Evolutionary conservation across 2,329 filamentous ascomycete genomes (phyloP), one percentile per base, ranked within the genome.

Genomic region (Exserohilum turcica): DNA sequence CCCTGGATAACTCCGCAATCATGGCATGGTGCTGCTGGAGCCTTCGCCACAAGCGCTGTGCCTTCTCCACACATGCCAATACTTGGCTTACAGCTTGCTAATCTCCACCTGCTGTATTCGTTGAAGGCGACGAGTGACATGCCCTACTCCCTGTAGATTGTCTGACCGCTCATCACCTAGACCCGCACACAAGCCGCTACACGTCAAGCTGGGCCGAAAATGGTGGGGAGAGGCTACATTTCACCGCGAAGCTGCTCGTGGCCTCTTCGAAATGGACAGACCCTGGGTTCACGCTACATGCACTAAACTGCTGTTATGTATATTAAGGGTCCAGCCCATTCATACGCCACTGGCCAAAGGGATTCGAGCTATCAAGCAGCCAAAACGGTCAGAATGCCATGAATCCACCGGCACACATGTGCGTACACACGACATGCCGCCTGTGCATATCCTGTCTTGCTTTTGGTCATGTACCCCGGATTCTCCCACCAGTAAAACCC

Each of bases 401-500:
- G 10, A 28, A 28, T 10, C 27, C 9, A 29, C 27, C n/a, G n/a
- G n/a, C n/a, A n/a, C n/a, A n/a, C n/a, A n/a, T n/a, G n/a, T n/a
- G n/a, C n/a, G 7, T 7, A 5, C 21, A 18, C 15, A 24, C 15
- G 10, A 42, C 24, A 42, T 31, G 38, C n/a, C 24, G 43, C 18
- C 16, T 40, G 13, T 32, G 36, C 19, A 39, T 28, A 46, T 19
- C 27, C 33, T 31, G 29, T 42, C 36, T 35, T 51, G 21, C 43
- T 29, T 43, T 46, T 38, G 29, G 6, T 37, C 29, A 54, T 42
- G 48, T 48, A 53, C 52, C 52, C 59, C 49, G 48, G 49, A 50
- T 53, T 51, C 43, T 44, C 31, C 48, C 39, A 32, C 37, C 48
- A 60, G 52, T 46, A 43, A 54, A 57, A 48, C 52, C 48, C 36